phyloP scores from a whole-genome alignment of 345 rosid genomes.

The Eucalyptus cloeziana region DNA sequence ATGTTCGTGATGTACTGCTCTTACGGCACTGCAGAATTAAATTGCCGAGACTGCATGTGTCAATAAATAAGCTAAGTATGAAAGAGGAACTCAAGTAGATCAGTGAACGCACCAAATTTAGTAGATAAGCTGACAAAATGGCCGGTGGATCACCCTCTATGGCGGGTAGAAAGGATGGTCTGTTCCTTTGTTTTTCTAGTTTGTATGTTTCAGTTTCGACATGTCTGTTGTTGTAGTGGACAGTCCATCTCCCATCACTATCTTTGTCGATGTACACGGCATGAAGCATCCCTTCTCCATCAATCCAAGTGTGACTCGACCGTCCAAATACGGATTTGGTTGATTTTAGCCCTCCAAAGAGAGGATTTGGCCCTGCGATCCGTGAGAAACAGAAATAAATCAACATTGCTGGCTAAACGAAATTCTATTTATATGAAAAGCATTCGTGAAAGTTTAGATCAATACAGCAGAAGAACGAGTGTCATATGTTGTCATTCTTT shows the following conservation, averaged over 20 bases:
- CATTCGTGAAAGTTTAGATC: not conserved
- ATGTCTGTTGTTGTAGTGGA: conserved; percentile 26
- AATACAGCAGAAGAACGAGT: not conserved
- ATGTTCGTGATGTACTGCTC: not conserved
- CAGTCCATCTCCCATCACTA: conserved; percentile 15
- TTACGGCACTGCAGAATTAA: not conserved
- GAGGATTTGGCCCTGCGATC: conserved; percentile 36
- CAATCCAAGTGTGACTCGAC: conserved; percentile 29
- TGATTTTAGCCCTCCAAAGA: conserved; percentile 29
- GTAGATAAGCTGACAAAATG: conserved; percentile 18
- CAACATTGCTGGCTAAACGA: not conserved
- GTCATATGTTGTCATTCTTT: not conserved
- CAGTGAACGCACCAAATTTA: conserved; percentile 8
- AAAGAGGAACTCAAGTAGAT: not conserved
- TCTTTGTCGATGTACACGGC: conserved; percentile 23
- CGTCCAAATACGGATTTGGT: conserved; percentile 24
- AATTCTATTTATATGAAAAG: not conserved
- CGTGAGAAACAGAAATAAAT: not conserved
- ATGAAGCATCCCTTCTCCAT: conserved; percentile 61
- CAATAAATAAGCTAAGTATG: not conserved
- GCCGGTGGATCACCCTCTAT: conserved; percentile 27
- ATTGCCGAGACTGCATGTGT: not conserved
- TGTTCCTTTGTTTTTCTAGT: conserved; percentile 21
- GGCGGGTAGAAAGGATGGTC: conserved; percentile 31
- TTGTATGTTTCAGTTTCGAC: conserved; percentile 34